A percentile compares a stretch with the other conserved stretches of the same genome.
Conservation (phyloP, 768 basidiomycete species). For the Amanita pseudoporphyria region DNA sequence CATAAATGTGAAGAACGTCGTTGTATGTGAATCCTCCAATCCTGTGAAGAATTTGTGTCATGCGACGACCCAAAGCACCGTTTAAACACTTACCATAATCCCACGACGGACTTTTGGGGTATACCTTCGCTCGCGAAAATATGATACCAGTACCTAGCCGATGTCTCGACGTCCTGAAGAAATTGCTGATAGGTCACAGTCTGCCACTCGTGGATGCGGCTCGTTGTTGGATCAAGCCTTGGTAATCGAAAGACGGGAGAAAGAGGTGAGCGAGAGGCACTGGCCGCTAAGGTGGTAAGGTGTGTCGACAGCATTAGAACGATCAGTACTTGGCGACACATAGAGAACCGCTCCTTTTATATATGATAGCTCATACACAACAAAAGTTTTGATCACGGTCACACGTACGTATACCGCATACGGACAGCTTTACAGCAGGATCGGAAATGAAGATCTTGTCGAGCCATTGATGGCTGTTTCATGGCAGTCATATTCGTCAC, state of each 20-base stretch:
- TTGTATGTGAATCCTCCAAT: constrained; percentile 62
- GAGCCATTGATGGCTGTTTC: background rate
- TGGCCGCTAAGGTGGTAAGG: constrained; percentile 52
- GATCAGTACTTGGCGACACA: constrained; percentile 7
- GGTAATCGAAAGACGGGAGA: constrained; percentile 56
- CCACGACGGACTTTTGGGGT: constrained; percentile 49
- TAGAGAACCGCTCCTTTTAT: background rate
- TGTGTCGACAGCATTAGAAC: constrained; percentile 40
- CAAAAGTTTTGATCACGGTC: constrained; percentile 11
- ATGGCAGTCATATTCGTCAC: background rate
- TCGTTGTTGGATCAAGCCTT: constrained; percentile 31
- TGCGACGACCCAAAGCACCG: background rate
- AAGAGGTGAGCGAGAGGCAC: constrained; percentile 37
- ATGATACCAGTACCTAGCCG: constrained; percentile 54
- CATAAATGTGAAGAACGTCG: constrained; percentile 70
- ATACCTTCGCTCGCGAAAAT: constrained; percentile 36
- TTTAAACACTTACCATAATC: constrained; percentile 48
- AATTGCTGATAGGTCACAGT: constrained; percentile 60
- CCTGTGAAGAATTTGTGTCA: constrained; percentile 30
- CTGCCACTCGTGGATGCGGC: constrained; percentile 42
- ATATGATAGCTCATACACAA: background rate
- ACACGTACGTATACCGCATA: constrained; percentile 13
- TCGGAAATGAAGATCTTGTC: constrained; percentile 8
- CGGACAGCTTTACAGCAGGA: constrained; percentile 14
- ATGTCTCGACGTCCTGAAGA: constrained; percentile 50